Percentiles rank a stretch among this genome's conserved stretches.
phyloP scores from a whole-genome alignment of 495 filamentous ascomycete species.

The Lepraria neglecta region DNA sequence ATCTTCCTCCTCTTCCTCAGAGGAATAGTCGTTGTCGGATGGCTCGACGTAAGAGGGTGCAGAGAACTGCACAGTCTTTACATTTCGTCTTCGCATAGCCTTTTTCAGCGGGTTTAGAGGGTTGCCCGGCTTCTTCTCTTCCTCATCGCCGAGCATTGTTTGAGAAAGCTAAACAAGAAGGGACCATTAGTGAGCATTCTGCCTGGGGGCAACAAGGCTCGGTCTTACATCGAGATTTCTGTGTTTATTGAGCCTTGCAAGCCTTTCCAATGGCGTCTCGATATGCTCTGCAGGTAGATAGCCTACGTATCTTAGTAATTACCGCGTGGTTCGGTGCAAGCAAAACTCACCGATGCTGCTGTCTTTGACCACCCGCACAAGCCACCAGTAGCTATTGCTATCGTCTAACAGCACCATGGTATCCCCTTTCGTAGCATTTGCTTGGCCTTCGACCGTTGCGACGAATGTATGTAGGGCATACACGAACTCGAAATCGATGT shows the following conservation, averaged over 20 bases:
- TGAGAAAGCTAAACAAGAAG: constrained; percentile 61
- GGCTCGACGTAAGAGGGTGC: constrained; percentile 85
- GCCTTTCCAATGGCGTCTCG: constrained; percentile 90
- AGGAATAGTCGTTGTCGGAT: constrained; percentile 81
- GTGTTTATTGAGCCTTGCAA: constrained; percentile 94
- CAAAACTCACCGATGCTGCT: constrained; percentile 79
- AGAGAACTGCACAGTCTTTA: constrained; percentile 84
- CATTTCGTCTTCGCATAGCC: constrained; percentile 78
- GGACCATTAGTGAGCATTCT: constrained; percentile 10
- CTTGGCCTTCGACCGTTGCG: constrained; percentile 95
- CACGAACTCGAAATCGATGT: constrained; percentile 99
- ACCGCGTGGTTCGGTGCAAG: not conserved
- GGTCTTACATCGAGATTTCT: constrained; percentile 86
- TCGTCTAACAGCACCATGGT: constrained; percentile 99
- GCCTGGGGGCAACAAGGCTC: not conserved
- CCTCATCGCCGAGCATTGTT: constrained; percentile 68
- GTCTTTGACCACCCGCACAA: constrained; percentile 94
- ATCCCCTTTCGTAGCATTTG: constrained; percentile 96
- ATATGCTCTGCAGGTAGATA: constrained; percentile 98
- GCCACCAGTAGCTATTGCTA: constrained; percentile 99
- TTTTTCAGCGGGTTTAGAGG: constrained; percentile 84
- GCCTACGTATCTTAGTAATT: constrained; percentile 48
- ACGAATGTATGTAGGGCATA: constrained; percentile 97
- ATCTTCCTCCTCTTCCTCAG: constrained; percentile 73
- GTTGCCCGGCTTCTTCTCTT: constrained; percentile 72